Conservation (phyloP, 1,139 yeast genomes). For the Geotrichum aggregatum region DNA sequence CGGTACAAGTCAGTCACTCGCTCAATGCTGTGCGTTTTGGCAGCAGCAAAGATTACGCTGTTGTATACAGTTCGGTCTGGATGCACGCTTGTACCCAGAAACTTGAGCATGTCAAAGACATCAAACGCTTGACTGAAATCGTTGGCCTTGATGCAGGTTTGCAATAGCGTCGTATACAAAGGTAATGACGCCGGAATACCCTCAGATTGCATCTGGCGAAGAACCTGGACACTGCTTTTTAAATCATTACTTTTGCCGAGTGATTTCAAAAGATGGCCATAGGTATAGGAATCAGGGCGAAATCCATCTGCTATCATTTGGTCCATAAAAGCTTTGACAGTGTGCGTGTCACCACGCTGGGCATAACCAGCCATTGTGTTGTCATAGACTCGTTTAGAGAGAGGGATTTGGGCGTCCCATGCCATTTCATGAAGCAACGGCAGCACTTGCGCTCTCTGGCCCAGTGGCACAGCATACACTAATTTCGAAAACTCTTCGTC, state of each 20-base stretch:
- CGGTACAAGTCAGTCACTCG: slow-evolving; percentile 70
- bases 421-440: slow-evolving; percentile 33
- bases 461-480: slow-evolving; percentile 32
- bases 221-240: slow-evolving; percentile 30
- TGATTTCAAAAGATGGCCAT: slow-evolving; percentile 45
- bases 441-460: slow-evolving; percentile 26
- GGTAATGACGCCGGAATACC: slow-evolving; percentile 53
- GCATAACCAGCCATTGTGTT: slow-evolving; percentile 39
- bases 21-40: slow-evolving; percentile 59
- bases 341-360: slow-evolving; percentile 29
- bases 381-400: slow-evolving; percentile 32
- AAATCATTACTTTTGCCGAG: slow-evolving; percentile 39
- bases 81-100: slow-evolving; percentile 55
- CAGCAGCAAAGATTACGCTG: slow-evolving; percentile 63
- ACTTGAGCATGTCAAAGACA: slow-evolving; percentile 82
- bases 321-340: slow-evolving; percentile 38
- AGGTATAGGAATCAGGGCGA: slow-evolving; percentile 43
- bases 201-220: slow-evolving; percentile 49
- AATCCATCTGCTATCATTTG: slow-evolving; percentile 36
- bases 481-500: slow-evolving; percentile 30
- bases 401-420: slow-evolving; percentile 26
- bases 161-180: slow-evolving; percentile 60
- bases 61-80: slow-evolving; percentile 70
- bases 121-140: slow-evolving; percentile 61
- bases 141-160: slow-evolving; percentile 55